Evolutionary conservation across 2,329 filamentous ascomycete genomes (phyloP).

Genomic region (Diaporthe aspalathi): DNA sequence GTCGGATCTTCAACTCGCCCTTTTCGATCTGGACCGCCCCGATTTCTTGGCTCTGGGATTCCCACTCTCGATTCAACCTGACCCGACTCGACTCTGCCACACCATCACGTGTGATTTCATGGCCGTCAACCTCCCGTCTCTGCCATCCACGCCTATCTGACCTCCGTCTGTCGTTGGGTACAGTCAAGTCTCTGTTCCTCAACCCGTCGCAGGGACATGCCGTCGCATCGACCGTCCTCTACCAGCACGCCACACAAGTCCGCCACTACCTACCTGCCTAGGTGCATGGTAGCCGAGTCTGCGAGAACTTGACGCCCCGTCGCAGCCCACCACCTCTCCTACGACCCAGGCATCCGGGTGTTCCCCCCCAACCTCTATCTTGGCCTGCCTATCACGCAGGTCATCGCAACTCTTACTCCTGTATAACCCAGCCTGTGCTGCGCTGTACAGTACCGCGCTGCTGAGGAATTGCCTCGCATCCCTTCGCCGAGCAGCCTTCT

Average conservation of each 20-base stretch:
- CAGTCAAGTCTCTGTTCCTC: slow-evolving; percentile 15
- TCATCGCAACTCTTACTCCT: slow-evolving; percentile 2
- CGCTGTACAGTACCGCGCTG: background rate
- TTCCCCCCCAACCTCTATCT: background rate
- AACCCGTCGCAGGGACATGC: slow-evolving; percentile 34
- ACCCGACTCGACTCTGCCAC: background rate
- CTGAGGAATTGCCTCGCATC: background rate
- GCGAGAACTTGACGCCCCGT: slow-evolving; percentile 5
- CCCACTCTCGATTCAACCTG: background rate
- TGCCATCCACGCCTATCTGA: slow-evolving; percentile 6
- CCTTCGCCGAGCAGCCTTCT: background rate
- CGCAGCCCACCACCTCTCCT: slow-evolving; percentile 6
- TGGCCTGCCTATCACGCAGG: background rate
- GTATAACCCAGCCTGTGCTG: slow-evolving; percentile 4
- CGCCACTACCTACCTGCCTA: slow-evolving; percentile 3
- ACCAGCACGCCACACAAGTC: slow-evolving; percentile 7
- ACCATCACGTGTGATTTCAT: slow-evolving; percentile 29
- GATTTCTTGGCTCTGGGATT: background rate
- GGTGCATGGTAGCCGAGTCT: slow-evolving; percentile 14
- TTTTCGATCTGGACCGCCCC: background rate
- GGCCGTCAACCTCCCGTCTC: slow-evolving; percentile 12
- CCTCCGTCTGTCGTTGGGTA: slow-evolving; percentile 22
- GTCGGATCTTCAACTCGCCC: slow-evolving; percentile 8
- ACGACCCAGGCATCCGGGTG: slow-evolving; percentile 14
- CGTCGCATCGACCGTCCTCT: slow-evolving; percentile 33